phyloP scores from a whole-genome alignment of 208 protist species.

The Crithidia sp. region DNA sequence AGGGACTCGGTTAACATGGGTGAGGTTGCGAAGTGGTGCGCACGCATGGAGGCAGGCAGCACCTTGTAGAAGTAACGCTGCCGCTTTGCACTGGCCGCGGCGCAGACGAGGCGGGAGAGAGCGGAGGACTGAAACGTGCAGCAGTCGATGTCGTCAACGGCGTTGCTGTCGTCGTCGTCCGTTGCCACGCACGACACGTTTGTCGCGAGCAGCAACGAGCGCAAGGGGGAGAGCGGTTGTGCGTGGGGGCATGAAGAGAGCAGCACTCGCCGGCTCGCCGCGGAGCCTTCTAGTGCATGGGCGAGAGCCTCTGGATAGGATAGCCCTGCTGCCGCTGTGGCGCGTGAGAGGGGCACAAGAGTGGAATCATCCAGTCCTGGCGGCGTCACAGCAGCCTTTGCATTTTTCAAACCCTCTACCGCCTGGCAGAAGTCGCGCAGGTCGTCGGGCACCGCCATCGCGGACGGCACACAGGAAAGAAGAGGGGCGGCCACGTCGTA shows the following conservation, averaged over 20 bases:
- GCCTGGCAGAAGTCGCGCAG: constrained; percentile 2
- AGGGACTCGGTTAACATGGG: constrained; percentile 1
- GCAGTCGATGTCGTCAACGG: constrained; percentile 37
- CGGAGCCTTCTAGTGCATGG: constrained; percentile 26
- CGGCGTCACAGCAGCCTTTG: not conserved
- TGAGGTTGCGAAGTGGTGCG: constrained; percentile 40
- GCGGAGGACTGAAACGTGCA: constrained; percentile 55
- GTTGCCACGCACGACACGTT: not conserved
- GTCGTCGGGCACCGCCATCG: constrained; percentile 12
- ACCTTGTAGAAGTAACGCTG: constrained; percentile 69
- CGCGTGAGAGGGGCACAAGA: not conserved
- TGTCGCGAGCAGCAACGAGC: constrained; percentile 38
- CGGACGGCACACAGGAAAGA: not conserved
- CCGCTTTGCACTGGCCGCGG: constrained; percentile 36
- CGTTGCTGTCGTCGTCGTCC: not conserved
- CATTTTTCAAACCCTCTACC: not conserved
- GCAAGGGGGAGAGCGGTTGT: constrained; percentile 21
- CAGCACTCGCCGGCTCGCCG: not conserved
- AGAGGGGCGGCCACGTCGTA: constrained; percentile 44
- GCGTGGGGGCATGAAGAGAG: constrained; percentile 5
- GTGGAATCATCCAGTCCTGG: not conserved
- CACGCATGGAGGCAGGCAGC: constrained; percentile 39
- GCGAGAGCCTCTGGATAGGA: constrained; percentile 46
- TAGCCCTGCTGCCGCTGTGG: not conserved
- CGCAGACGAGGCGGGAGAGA: constrained; percentile 49